phyloP scores from a whole-genome alignment of 305 asterid genomes.

The Fraxinus dipetala region DNA sequence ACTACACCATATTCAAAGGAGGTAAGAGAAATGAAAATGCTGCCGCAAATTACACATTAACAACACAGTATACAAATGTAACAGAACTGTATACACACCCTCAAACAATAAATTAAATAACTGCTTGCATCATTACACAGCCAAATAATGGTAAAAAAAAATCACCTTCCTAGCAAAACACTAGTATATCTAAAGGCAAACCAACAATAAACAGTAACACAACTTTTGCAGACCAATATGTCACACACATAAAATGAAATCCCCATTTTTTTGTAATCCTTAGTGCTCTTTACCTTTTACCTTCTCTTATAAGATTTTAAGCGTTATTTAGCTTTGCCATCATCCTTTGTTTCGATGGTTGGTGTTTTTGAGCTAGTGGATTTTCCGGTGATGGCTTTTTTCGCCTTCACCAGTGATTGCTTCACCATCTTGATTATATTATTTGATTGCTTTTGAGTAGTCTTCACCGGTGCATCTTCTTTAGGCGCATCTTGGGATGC shows the following conservation, averaged over 20 bases:
- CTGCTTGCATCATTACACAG: slow-evolving; percentile 44
- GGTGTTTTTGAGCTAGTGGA: slow-evolving; percentile 58
- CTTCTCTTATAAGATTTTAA: background rate
- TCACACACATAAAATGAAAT: slow-evolving; percentile 39
- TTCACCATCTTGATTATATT: slow-evolving; percentile 68
- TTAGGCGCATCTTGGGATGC: slow-evolving; percentile 35
- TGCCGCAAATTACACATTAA: background rate
- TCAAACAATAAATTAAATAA: slow-evolving; percentile 47
- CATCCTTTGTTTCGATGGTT: slow-evolving; percentile 40
- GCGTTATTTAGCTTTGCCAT: slow-evolving; percentile 35
- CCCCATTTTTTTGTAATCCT: slow-evolving; percentile 24
- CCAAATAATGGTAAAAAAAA: slow-evolving; percentile 25
- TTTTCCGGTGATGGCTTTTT: slow-evolving; percentile 81
- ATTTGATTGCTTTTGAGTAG: slow-evolving; percentile 51
- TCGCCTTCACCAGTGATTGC: slow-evolving; percentile 86
- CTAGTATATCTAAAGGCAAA: slow-evolving; percentile 34
- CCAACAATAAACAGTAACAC: slow-evolving; percentile 35
- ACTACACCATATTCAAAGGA: background rate
- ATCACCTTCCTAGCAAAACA: slow-evolving; percentile 23
- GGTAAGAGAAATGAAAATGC: background rate
- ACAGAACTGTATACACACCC: slow-evolving; percentile 32
- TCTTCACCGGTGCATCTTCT: slow-evolving; percentile 58
- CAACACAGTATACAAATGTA: background rate
- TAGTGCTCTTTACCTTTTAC: background rate
- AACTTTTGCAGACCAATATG: slow-evolving; percentile 25